Evolutionary conservation across 2,329 filamentous ascomycete genomes (phyloP).

Genomic region (Nothophaeocryptopus gaeumannii): DNA sequence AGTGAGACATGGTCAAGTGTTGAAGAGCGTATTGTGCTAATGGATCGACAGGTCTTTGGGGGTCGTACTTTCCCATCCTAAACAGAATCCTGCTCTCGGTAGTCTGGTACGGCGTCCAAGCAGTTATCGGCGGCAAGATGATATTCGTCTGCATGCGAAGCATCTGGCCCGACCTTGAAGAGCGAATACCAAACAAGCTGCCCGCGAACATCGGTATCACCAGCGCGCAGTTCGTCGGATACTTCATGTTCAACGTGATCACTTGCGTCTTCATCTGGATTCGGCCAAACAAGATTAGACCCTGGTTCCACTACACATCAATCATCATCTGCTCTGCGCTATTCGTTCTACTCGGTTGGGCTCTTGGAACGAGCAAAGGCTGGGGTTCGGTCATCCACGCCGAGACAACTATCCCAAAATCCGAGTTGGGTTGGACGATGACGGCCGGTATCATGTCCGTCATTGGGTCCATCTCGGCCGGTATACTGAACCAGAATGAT

Average conservation of each 20-base stretch:
- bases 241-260: slow-evolving; percentile 2
- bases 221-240: slow-evolving; percentile 1
- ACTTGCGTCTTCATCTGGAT: slow-evolving; percentile 2
- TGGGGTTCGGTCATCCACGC: slow-evolving; percentile 5
- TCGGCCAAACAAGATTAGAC: not conserved
- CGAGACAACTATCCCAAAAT: not conserved
- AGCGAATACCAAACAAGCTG: slow-evolving; percentile 1
- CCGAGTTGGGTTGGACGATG: slow-evolving; percentile 12
- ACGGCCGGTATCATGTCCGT: slow-evolving; percentile 10
- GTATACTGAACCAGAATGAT: slow-evolving; percentile 15
- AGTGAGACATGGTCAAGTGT: too few relatives aligned
- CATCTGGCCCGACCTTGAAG: not conserved
- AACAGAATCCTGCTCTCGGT: slow-evolving; percentile 1
- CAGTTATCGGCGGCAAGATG: slow-evolving; percentile 2
- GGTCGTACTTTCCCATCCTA: not conserved
- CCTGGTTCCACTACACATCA: slow-evolving; percentile 2
- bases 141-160: not conserved
- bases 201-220: not conserved
- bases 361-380: slow-evolving; percentile 7
- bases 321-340: not conserved
- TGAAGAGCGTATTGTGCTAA: too few relatives aligned
- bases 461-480: slow-evolving; percentile 11
- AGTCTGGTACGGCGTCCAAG: slow-evolving; percentile 4
- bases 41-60: not conserved
- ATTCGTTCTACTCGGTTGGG: slow-evolving; percentile 7